Base-by-base conservation (phyloP, 2,329 filamentous ascomycete species). In the Cladosporium sp. region DNA sequence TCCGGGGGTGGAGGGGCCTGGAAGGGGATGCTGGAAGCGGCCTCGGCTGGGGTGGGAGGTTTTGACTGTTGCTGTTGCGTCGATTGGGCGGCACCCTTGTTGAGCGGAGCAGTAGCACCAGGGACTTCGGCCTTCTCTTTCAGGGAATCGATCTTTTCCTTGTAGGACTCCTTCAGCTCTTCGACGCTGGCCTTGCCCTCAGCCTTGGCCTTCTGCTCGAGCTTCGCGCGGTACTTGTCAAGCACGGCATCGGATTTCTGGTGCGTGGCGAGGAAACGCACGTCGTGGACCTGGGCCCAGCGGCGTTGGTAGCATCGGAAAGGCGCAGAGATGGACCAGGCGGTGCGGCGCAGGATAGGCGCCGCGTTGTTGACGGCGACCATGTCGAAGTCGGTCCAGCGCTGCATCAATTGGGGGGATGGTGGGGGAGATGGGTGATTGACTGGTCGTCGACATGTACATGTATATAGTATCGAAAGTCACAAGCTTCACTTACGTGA, bases 241-340 rank as follows among this genome's bases (percentile, higher is more conserved):
- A 88, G 67, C 34, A 96, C 75, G 34, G 56, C 57, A 60, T 79
- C 78, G 41, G 84, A 78, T 51, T 82, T 75, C 52, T 82, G 81
- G 55, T 90, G 88, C 13, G 89, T 93, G 54, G 86, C 86, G 40
- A 96, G 80, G 76, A 92, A 95, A 57, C 91, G 89, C 42, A 95
- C 84, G 70, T 96, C 89, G 69, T 95, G 89, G 24, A 96, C 90
- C 62, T 89, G 89, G 2, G 92, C 92, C 86, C 89, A 95, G 67
- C 91, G 83, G 50, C 85, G 82, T 70, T 96, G 92, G 48, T 61
- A 61, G 51, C 48, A 57, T 30, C 58, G 53, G 47, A 59, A 54
- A 11, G 61, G 61, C 2, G 60, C 53, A 32, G 57, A 57, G n/a
- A 43, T 54, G 27, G 48, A 57, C 53, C 49, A 59, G 41, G 43